These are phyloP conservation scores for Calophaca sinica DNA, from an alignment of 306 rosid species.

Conservation along the genomic window DNA sequence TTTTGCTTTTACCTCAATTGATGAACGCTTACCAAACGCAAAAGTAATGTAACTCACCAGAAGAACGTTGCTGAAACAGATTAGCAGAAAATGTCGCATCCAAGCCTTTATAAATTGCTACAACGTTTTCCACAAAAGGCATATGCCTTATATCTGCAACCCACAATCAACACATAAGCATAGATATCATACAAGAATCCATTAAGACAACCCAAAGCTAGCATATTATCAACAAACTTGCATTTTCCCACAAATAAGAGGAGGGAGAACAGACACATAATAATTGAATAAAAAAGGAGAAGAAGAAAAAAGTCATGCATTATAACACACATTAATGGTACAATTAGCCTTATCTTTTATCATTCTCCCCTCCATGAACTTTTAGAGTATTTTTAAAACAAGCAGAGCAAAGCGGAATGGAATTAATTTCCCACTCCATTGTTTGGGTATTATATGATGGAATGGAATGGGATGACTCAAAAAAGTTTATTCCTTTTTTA, in stretches of 20 bases:
- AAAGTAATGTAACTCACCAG: slow-evolving; percentile 56
- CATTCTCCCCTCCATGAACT: neutral
- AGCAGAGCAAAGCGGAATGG: too few relatives aligned
- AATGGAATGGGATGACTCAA: too few relatives aligned
- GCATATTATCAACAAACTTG: neutral
- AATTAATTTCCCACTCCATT: too few relatives aligned
- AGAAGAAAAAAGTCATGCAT: too few relatives aligned
- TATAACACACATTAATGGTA: neutral
- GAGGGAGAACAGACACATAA: neutral
- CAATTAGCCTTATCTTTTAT: neutral
- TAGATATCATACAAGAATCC: neutral
- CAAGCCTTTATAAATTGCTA: slow-evolving; percentile 67
- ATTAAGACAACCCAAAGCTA: neutral
- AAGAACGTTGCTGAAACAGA: slow-evolving; percentile 50
- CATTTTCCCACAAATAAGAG: neutral
- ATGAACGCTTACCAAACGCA: neutral
- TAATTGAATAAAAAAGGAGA: neutral
- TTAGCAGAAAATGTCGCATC: slow-evolving; percentile 64
- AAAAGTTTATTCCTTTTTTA: too few relatives aligned
- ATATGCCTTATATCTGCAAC: slow-evolving; percentile 65
- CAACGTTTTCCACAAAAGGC: slow-evolving; percentile 80
- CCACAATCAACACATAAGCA: slow-evolving; percentile 30
- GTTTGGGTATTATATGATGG: too few relatives aligned
- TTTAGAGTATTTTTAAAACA: too few relatives aligned
- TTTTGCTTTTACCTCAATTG: neutral